Evolutionary conservation across 345 rosid species (phyloP), one percentile per base, ranked within the genome.

Genomic region (Bruguiera gymnorhiza): DNA sequence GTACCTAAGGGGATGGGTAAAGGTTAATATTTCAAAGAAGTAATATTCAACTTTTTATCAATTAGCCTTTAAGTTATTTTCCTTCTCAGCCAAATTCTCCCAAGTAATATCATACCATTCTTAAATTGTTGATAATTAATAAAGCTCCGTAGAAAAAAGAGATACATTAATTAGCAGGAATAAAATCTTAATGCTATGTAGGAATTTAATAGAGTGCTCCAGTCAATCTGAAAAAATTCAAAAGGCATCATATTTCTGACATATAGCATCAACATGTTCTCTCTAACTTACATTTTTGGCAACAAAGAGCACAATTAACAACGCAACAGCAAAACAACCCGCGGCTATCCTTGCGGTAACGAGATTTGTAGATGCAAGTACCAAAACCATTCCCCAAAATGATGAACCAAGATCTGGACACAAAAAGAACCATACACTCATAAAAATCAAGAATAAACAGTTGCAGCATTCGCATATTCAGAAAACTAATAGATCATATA

Each of bases 301-400:
- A 62, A 89, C 62, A 73, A 91, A 94, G 70, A 94, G 88, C 80
- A 91, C 95, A 57, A 94, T 80, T 71, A 94, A 63, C 23, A 94
- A 80, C 50, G 97, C 97, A 63, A 92, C 83, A 72, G 54, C 85
- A 5, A 95, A 80, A 74, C 97, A 86, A 82, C 83, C 99, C 19
- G 97, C 97, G 65, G 97, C 98, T 73, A 91, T 89, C 81, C 97
- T 88, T 65, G 99, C 96, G 31, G 97, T 83, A 20, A 83, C 36
- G 32, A 89, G 87, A 83, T 92, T 88, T 65, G 99, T 89, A 5
- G 99, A 92, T 70, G 97, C 96, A 80, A 95, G 97, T 68, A 95
- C 86, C 84, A 95, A 84, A 73, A 82, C 84, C 99, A 95, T 95
- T 75, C 99, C 99, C 99, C 99, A 95, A 82, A 95, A 95, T 56